These are phyloP conservation scores for Populus tremula DNA, from an alignment of 345 rosid species.

Conservation along the genomic window DNA sequence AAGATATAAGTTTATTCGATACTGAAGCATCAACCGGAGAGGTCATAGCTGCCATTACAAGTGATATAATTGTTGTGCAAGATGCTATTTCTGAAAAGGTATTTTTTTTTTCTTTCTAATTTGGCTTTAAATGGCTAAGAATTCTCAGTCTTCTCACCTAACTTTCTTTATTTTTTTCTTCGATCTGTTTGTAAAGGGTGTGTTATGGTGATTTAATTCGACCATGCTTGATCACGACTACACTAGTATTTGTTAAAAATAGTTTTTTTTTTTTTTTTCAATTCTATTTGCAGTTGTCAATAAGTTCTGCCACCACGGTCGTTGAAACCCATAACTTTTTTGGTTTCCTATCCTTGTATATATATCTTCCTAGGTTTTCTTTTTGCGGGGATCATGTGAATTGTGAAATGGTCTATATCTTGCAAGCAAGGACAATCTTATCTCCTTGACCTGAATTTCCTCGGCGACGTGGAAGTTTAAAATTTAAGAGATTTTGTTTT, in stretches of 20 bases:
- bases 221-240: neutral
- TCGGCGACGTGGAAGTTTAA: neutral
- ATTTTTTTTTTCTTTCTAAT: neutral
- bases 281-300: too few relatives aligned
- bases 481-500: neutral
- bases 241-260: neutral
- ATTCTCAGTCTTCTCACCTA: neutral
- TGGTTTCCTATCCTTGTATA: too few relatives aligned
- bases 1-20: constrained; percentile 85
- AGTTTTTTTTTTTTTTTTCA: too few relatives aligned
- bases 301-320: too few relatives aligned
- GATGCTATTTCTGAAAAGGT: constrained; percentile 99
- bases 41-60: constrained; percentile 84
- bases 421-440: neutral
- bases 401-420: too few relatives aligned
- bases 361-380: too few relatives aligned
- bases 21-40: constrained; percentile 91
- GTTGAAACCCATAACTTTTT: too few relatives aligned
- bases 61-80: constrained; percentile 82
- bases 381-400: too few relatives aligned
- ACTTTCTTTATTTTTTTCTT: neutral
- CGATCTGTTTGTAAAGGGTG: neutral
- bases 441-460: neutral
- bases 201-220: neutral
- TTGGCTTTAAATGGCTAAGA: neutral